Conservation (phyloP, 768 basidiomycete species). For the Lentinula sp. region DNA sequence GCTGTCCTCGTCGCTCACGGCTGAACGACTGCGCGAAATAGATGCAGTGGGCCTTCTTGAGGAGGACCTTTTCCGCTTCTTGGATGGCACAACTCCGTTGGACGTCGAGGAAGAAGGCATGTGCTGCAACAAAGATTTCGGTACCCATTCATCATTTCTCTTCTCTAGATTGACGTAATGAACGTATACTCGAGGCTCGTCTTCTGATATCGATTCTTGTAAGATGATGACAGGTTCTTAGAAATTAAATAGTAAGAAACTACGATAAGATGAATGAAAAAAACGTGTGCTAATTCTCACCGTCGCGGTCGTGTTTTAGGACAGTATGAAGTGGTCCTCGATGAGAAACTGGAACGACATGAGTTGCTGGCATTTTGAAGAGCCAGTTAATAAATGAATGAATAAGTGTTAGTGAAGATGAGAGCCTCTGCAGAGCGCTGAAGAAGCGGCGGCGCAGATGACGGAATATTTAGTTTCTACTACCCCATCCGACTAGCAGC, state of each 20-base stretch:
- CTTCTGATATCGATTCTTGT: constrained; percentile 35
- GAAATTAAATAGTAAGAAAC: constrained; percentile 8
- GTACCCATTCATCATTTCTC: constrained; percentile 70
- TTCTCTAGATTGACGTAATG: constrained; percentile 69
- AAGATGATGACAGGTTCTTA: constrained; percentile 48
- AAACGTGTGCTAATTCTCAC: not conserved
- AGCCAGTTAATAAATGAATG: not conserved
- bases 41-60: not conserved
- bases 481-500: not conserved
- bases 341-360: constrained; percentile 16
- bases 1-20: constrained; percentile 8
- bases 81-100: constrained; percentile 17
- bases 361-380: constrained; percentile 23
- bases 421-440: not conserved
- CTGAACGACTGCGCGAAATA: not conserved
- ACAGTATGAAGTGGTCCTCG: not conserved
- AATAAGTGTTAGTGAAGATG: not conserved
- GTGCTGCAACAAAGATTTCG: constrained; percentile 32
- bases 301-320: constrained; percentile 2
- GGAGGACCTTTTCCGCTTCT: constrained; percentile 10
- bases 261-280: not conserved
- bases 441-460: not conserved
- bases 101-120: constrained; percentile 16
- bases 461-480: not conserved
- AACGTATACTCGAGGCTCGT: constrained; percentile 45